Conservation (phyloP, 495 filamentous ascomycete genomes). For the Elaphomyces granulatus region DNA sequence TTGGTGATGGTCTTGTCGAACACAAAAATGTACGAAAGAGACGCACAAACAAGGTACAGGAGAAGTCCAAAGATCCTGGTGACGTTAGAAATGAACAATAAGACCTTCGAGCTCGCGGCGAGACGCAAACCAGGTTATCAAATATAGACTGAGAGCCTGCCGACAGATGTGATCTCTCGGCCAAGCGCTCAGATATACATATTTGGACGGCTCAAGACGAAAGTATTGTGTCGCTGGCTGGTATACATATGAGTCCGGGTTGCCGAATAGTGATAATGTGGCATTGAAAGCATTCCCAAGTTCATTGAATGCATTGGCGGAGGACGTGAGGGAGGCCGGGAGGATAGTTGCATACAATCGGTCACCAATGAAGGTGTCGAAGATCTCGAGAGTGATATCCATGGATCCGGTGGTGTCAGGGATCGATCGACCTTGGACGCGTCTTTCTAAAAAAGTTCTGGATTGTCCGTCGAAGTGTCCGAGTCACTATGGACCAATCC, state of each 20-base stretch:
- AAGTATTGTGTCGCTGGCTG: conserved; percentile 60
- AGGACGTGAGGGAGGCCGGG: conserved; percentile 42
- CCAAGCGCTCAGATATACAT: conserved; percentile 72
- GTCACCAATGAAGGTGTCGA: conserved; percentile 76
- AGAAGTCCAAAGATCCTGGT: conserved; percentile 71
- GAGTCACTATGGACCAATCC: too few relatives aligned
- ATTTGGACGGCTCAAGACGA: conserved; percentile 52
- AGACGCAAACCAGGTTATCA: conserved; percentile 66
- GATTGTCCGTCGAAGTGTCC: too few relatives aligned
- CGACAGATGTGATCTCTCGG: conserved; percentile 66
- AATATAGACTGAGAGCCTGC: conserved; percentile 59
- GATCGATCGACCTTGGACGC: too few relatives aligned
- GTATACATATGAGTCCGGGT: conserved; percentile 41
- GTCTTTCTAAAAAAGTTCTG: too few relatives aligned
- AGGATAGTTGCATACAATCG: conserved; percentile 57
- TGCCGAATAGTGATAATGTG: conserved; percentile 28
- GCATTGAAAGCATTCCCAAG: conserved; percentile 28
- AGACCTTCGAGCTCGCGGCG: not conserved
- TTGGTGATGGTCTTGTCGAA: conserved; percentile 84
- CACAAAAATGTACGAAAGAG: conserved; percentile 78
- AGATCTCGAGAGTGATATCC: conserved; percentile 82
- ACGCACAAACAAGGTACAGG: conserved; percentile 72
- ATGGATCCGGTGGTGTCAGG: conserved; percentile 36
- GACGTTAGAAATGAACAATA: conserved; percentile 1
- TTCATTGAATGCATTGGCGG: conserved; percentile 23